Evolutionary conservation across 306 rosid genomes (phyloP).

Genomic region (Psophocarpus tetragonolobus): DNA sequence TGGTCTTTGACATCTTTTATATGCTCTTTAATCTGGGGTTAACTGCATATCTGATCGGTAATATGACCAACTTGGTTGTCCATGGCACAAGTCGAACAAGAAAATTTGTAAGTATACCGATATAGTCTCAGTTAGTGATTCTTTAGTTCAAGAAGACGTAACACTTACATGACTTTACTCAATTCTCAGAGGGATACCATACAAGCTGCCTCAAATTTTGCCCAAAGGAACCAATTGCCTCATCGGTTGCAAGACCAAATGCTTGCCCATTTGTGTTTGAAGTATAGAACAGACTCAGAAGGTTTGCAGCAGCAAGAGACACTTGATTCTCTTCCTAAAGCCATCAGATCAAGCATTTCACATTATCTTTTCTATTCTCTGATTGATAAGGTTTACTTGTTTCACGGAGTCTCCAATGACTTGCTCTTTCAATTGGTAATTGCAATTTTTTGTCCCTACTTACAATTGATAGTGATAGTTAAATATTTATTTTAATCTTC

Average conservation of each 20-base stretch:
- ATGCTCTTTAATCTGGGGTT: conserved; percentile 91
- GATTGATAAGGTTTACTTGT: conserved; percentile 79
- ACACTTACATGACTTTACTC: neutral
- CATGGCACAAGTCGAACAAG: conserved; percentile 91
- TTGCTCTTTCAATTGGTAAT: conserved; percentile 91
- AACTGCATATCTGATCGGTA: conserved; percentile 94
- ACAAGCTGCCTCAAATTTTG: conserved; percentile 95
- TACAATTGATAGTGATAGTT: conserved; percentile 2
- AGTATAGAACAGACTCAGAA: conserved; percentile 88
- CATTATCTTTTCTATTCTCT: conserved; percentile 80
- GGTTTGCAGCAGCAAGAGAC: conserved; percentile 96
- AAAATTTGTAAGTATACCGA: conserved; percentile 63
- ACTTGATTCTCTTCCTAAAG: conserved; percentile 92
- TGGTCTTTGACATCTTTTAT: conserved; percentile 80
- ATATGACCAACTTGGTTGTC: conserved; percentile 96
- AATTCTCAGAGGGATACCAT: conserved; percentile 80
- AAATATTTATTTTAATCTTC: neutral
- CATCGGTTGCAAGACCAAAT: conserved; percentile 82
- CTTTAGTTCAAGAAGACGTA: neutral
- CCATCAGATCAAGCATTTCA: conserved; percentile 88
- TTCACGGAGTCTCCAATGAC: conserved; percentile 83
- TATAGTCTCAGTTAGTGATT: neutral
- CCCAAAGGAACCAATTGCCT: conserved; percentile 86
- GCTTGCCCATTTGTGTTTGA: conserved; percentile 93
- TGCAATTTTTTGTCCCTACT: conserved; percentile 1